These are phyloP conservation scores for Coprinopsis marcescibilis DNA, from an alignment of 768 basidiomycete genomes.

Conservation along the genomic window DNA sequence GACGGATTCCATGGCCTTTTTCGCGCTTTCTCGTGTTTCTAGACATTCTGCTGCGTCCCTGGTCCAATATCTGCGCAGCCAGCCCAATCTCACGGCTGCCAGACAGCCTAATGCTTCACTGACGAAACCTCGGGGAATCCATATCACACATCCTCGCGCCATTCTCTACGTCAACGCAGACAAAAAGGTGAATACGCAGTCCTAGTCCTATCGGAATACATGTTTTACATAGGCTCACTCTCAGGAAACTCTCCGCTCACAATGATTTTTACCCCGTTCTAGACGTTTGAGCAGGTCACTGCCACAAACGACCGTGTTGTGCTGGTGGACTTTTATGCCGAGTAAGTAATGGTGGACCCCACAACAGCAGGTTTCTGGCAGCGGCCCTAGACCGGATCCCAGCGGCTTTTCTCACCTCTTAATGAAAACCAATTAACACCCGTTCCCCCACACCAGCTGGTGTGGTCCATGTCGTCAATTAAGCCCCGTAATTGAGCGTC, in stretches of 20 bases:
- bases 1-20: too few relatives aligned
- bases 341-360: constrained; percentile 41
- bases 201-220: neutral
- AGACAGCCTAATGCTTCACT: neutral
- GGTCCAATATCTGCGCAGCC: too few relatives aligned
- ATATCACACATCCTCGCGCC: constrained; percentile 32
- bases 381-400: neutral
- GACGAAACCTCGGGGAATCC: constrained; percentile 26
- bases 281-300: constrained; percentile 36
- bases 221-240: neutral
- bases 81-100: too few relatives aligned
- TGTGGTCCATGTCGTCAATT: constrained; percentile 71
- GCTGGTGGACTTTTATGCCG: constrained; percentile 77
- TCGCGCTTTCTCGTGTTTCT: too few relatives aligned
- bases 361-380: neutral
- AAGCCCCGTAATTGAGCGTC: constrained; percentile 60
- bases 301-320: constrained; percentile 45
- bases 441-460: constrained; percentile 48
- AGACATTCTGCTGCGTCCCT: too few relatives aligned
- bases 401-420: neutral
- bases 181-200: constrained; percentile 33
- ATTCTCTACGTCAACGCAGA: constrained; percentile 42
- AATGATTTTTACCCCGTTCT: constrained; percentile 1
- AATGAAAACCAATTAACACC: constrained; percentile 1
- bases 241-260: too few relatives aligned